Evolutionary conservation across 192 early-diverging fungal genomes (phyloP), one percentile per base, ranked within the genome.

Genomic region (Gonapodya sp.): DNA sequence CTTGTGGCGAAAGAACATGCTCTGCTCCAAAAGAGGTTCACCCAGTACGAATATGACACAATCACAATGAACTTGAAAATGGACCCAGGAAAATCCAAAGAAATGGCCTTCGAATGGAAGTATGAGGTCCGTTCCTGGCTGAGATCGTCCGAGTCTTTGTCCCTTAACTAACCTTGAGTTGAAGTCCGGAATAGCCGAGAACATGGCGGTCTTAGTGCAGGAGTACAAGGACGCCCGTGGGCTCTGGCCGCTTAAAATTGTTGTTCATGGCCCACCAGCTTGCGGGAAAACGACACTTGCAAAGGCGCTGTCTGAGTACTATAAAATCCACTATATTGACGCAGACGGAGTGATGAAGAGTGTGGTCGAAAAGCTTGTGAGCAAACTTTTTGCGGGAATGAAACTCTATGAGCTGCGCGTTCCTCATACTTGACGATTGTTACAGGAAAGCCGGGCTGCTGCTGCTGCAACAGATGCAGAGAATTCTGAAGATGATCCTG

Each of bases 141-240:
- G 34, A 0, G 34, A n/a, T 79, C 31, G 24, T 18, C 33, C 31
- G n/a, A 1, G 34, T 34, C 1, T 18, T 72, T 2, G 2, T 73
- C 18, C 73, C 0, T 8, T 34, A 79, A 18, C n/a, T n/a, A n/a
- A n/a, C n/a, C n/a, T n/a, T n/a, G n/a, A n/a, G n/a, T 64, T 24
- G 24, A 64, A 88, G 87, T 72, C 83, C 2, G 90, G 90, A 8
- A 79, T 91, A 34, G 84, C 90, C 35, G 90, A 91, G 36, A 89
- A 89, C 79, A 80, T 91, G 32, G 82, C 83, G 0, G 72, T 78
- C 30, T 73, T 91, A 35, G 85, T 91, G 30, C 86, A 89, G 82
- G 89, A 90, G 79, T 91, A 89, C 83, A 91, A 89, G 82, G 85
- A 89, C 77, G 90, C 89, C 0, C 84, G 89, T 36, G 90, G 90